phyloP scores from a whole-genome alignment of 768 basidiomycete species.

The Chalciporus piperatus region DNA sequence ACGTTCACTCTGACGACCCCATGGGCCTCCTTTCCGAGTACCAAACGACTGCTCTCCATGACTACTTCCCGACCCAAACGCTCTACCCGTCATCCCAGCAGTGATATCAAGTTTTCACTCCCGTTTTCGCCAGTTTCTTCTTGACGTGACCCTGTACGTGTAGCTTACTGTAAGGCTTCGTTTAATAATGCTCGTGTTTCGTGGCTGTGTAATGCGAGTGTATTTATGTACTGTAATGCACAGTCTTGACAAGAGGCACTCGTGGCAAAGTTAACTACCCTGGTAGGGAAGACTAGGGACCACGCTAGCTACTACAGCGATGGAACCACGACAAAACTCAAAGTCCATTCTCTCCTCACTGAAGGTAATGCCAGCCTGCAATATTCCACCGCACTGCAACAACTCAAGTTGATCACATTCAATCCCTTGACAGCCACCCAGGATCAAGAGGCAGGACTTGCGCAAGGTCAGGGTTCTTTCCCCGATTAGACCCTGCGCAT shows the following conservation, averaged over 20 bases:
- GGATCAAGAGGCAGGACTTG: constrained; percentile 49
- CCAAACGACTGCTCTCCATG: neutral
- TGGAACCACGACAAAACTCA: constrained; percentile 24
- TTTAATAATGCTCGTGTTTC: neutral
- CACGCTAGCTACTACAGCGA: neutral
- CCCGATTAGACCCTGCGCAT: neutral
- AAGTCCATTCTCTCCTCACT: constrained; percentile 18
- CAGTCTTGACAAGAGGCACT: too few relatives aligned
- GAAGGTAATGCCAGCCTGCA: constrained; percentile 21
- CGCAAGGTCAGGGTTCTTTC: constrained; percentile 41
- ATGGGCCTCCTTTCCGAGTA: constrained; percentile 2
- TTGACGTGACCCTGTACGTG: neutral
- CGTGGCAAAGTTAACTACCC: too few relatives aligned
- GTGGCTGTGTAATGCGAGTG: neutral
- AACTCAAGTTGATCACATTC: too few relatives aligned
- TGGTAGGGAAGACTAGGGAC: too few relatives aligned
- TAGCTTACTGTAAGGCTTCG: neutral
- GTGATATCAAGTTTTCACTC: neutral
- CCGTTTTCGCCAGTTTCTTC: neutral
- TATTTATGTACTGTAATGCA: too few relatives aligned
- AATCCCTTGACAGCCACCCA: constrained; percentile 35
- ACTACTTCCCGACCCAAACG: neutral
- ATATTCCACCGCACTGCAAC: neutral
- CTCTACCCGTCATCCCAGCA: neutral
- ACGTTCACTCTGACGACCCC: constrained; percentile 16